These are phyloP conservation scores for Salix viminalis DNA, from an alignment of 345 rosid species.

Conservation along the genomic window DNA sequence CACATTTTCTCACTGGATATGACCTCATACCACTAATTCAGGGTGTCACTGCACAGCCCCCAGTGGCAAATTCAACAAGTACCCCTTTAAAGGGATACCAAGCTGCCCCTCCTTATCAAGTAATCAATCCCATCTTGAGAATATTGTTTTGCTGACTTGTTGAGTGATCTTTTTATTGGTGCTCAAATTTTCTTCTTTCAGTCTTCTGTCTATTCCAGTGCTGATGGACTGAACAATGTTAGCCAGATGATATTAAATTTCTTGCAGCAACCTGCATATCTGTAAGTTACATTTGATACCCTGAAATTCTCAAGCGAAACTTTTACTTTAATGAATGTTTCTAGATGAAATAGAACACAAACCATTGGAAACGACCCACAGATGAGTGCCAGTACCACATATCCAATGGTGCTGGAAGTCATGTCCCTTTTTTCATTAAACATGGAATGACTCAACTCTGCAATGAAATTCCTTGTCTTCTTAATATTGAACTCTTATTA, in stretches of 20 bases:
- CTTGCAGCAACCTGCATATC: conserved; percentile 53
- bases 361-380: neutral
- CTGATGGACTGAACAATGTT: conserved; percentile 35
- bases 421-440: neutral
- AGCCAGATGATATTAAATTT: conserved; percentile 47
- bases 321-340: neutral
- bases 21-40: conserved; percentile 23
- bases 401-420: neutral
- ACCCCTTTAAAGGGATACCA: conserved; percentile 45
- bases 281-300: conserved; percentile 50
- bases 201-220: conserved; percentile 38
- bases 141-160: neutral
- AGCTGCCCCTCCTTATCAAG: conserved; percentile 53
- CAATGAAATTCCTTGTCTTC: neutral
- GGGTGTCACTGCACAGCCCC: conserved; percentile 51
- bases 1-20: conserved; percentile 1
- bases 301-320: neutral
- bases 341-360: neutral
- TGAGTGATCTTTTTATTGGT: neutral
- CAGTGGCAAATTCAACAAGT: conserved; percentile 45
- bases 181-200: conserved; percentile 19
- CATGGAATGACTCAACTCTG: neutral
- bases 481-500: neutral
- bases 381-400: neutral
- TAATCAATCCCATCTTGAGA: conserved; percentile 17